Conservation (phyloP, 1,139 yeast genomes). For the Scheffersomyces lignicola region DNA sequence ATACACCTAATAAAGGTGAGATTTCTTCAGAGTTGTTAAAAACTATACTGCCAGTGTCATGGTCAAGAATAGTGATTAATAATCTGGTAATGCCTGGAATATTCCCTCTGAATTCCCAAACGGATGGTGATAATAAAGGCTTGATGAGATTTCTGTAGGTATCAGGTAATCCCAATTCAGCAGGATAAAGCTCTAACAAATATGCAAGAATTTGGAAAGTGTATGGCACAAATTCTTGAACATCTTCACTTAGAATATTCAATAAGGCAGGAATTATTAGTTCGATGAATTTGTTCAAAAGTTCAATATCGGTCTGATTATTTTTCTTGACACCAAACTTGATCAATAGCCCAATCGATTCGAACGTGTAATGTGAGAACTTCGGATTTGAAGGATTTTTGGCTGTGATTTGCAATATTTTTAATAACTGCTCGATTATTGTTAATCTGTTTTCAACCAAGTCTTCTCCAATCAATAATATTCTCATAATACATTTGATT, state of each 20-base stretch:
- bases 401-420: constrained; percentile 68
- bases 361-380: constrained; percentile 88
- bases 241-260: constrained; percentile 72
- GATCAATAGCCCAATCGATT: constrained; percentile 76
- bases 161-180: constrained; percentile 52
- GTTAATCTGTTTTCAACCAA: constrained; percentile 44
- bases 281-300: constrained; percentile 43
- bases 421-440: constrained; percentile 63
- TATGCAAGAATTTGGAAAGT: constrained; percentile 85
- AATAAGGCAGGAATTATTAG: constrained; percentile 67
- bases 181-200: constrained; percentile 66
- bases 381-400: constrained; percentile 95
- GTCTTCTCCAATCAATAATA: constrained; percentile 74
- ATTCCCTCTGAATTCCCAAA: constrained; percentile 93
- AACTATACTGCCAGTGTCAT: constrained; percentile 55
- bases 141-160: constrained; percentile 65
- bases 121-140: constrained; percentile 82
- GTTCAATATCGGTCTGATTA: constrained; percentile 20
- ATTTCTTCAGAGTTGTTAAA: constrained; percentile 39
- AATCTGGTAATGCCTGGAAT: constrained; percentile 89
- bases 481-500: constrained; percentile 86
- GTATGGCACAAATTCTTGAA: constrained; percentile 93
- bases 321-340: constrained; percentile 40
- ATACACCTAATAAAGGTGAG: constrained; percentile 90
- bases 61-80: constrained; percentile 66